phyloP scores from a whole-genome alignment of 352 stramenopile species.

The Proteromonas lacertae region DNA sequence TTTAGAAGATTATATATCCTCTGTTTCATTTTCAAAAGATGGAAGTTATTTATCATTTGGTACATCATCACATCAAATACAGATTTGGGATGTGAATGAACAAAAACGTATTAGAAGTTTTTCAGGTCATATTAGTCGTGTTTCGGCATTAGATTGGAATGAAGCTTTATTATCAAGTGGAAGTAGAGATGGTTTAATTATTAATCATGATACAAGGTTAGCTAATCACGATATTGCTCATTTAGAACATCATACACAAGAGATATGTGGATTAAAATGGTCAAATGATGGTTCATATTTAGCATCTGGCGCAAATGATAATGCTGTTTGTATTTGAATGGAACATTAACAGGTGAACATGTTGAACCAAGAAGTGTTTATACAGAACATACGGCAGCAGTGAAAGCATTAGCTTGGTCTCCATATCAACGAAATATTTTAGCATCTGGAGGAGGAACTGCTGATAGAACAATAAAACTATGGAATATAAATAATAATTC shows the following conservation, averaged over 20 bases:
- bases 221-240: conserved; percentile 44
- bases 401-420: conserved; percentile 94
- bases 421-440: conserved; percentile 82
- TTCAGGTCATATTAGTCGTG: conserved; percentile 63
- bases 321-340: conserved; percentile 76
- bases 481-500: conserved; percentile 66
- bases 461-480: conserved; percentile 93
- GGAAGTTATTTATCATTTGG: conserved; percentile 61
- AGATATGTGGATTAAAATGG: conserved; percentile 86
- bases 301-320: conserved; percentile 88
- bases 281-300: conserved; percentile 69
- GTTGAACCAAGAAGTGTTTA: conserved; percentile 27
- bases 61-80: conserved; percentile 54
- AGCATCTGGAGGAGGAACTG: conserved; percentile 75
- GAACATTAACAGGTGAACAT: conserved; percentile 10
- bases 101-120: conserved; percentile 22
- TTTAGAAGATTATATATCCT: conserved; percentile 60
- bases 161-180: conserved; percentile 53
- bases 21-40: conserved; percentile 63
- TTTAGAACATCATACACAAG: conserved; percentile 63
- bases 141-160: conserved; percentile 83
- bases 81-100: conserved; percentile 79
- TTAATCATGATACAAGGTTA: conserved; percentile 60
- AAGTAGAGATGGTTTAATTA: conserved; percentile 61
- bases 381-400: conserved; percentile 65